phyloP scores from a whole-genome alignment of 139 green algal species.

The Astrephomene gubernaculifera region DNA sequence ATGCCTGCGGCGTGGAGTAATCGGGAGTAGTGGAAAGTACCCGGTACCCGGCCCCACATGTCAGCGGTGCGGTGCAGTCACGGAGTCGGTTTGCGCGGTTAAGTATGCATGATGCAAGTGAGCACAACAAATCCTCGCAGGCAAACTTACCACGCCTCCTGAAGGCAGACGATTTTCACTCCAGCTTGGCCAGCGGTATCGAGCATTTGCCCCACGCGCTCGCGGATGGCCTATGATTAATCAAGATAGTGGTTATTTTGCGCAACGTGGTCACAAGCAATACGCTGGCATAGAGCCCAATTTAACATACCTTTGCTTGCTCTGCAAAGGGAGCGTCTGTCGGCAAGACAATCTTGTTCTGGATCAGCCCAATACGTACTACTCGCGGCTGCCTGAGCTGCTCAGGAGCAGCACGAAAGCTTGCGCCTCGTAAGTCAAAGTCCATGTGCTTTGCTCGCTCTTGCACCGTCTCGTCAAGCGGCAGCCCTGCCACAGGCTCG shows the following conservation, averaged over 20 bases:
- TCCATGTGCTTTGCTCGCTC: constrained; percentile 7
- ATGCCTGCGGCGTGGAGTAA: constrained; percentile 54
- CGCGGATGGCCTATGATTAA: constrained; percentile 71
- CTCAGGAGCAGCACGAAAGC: constrained; percentile 84
- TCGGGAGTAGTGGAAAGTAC: too few species aligned
- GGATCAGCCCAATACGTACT: constrained; percentile 89
- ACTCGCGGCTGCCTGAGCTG: constrained; percentile 82
- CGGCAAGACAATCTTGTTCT: constrained; percentile 83
- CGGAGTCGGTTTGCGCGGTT: too few species aligned
- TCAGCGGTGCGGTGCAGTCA: too few species aligned
- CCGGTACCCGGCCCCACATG: too few species aligned
- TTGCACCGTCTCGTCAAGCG: not conserved
- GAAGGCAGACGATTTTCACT: constrained; percentile 94
- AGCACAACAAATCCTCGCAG: too few species aligned
- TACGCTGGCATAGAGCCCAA: not conserved
- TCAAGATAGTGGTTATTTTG: too few species aligned
- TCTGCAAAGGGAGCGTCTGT: constrained; percentile 87
- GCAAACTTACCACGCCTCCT: constrained; percentile 91
- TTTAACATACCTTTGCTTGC: constrained; percentile 64
- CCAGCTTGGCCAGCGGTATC: constrained; percentile 79
- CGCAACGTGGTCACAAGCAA: not conserved
- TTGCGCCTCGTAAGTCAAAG: constrained; percentile 83
- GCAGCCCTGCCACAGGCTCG: constrained; percentile 59
- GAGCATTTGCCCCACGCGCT: constrained; percentile 74
- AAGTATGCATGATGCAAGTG: too few species aligned